phyloP scores from a whole-genome alignment of 2,329 filamentous ascomycete species.

The Chaetomium strumarium region DNA sequence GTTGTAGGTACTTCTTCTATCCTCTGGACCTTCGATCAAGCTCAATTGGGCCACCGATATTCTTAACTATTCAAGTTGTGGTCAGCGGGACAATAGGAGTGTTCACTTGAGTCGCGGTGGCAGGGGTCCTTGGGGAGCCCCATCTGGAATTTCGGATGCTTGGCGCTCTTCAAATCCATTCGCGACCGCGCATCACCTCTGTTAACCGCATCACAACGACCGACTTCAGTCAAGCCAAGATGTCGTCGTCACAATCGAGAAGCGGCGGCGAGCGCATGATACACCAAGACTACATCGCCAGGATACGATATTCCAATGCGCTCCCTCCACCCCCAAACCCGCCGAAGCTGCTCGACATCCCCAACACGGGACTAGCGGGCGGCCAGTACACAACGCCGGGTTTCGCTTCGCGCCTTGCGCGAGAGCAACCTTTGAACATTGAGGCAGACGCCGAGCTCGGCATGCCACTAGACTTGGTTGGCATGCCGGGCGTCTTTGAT shows the following conservation, averaged over 20 bases:
- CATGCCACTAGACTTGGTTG: conserved; percentile 93
- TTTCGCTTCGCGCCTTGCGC: conserved; percentile 81
- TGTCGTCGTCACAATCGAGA: conserved; percentile 32
- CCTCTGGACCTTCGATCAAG: no score
- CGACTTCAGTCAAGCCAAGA: background rate
- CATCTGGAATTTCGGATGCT: no score
- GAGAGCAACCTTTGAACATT: conserved; percentile 91
- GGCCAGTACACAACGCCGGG: conserved; percentile 85
- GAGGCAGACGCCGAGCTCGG: conserved; percentile 96
- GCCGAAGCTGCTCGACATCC: conserved; percentile 94
- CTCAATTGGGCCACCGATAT: background rate
- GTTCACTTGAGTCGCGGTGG: no score
- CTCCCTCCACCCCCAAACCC: conserved; percentile 90
- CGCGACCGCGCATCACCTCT: background rate
- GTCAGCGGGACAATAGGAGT: background rate
- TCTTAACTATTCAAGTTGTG: background rate
- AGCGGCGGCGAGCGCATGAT: conserved; percentile 51
- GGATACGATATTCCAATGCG: conserved; percentile 91
- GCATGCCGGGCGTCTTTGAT: conserved; percentile 90
- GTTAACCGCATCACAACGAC: background rate
- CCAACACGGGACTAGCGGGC: conserved; percentile 80
- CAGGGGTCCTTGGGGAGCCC: no score
- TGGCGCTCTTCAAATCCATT: background rate
- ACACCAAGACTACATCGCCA: conserved; percentile 96
- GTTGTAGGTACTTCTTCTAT: no score